A percentile compares a stretch with the other conserved stretches of the same genome.
phyloP scores from a whole-genome alignment of 2,329 filamentous ascomycete genomes.

The Colletotrichum nymphaeae region DNA sequence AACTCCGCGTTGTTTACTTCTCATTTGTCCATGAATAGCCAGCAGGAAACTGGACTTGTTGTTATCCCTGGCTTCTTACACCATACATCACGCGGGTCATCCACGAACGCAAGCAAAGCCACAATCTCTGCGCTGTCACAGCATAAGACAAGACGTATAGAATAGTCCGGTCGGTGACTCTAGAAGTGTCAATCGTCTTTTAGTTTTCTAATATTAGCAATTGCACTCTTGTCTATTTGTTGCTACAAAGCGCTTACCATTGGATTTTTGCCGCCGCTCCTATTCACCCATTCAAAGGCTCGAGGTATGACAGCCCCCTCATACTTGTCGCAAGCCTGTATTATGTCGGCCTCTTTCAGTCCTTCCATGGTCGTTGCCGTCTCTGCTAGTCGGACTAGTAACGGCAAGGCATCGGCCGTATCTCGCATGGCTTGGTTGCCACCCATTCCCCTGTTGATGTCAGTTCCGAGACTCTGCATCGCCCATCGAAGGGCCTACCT shows the following conservation, averaged over 20 bases:
- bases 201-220: background rate
- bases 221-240: background rate
- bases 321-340: background rate
- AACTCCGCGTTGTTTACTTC: background rate
- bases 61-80: too few relatives aligned
- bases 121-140: background rate
- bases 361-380: background rate
- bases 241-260: background rate
- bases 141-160: background rate
- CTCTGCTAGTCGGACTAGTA: background rate
- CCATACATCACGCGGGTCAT: background rate
- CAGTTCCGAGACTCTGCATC: fast-evolving
- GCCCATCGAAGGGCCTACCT: background rate
- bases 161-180: background rate
- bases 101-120: background rate
- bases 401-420: background rate
- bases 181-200: background rate
- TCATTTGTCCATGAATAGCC: too few relatives aligned
- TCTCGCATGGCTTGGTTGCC: background rate
- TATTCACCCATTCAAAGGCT: background rate
- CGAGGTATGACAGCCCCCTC: background rate
- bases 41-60: too few relatives aligned
- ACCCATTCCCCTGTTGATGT: background rate
- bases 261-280: background rate
- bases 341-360: background rate